Conservation (phyloP, 352 stramenopile species). For the Phytophthora pini region DNA sequence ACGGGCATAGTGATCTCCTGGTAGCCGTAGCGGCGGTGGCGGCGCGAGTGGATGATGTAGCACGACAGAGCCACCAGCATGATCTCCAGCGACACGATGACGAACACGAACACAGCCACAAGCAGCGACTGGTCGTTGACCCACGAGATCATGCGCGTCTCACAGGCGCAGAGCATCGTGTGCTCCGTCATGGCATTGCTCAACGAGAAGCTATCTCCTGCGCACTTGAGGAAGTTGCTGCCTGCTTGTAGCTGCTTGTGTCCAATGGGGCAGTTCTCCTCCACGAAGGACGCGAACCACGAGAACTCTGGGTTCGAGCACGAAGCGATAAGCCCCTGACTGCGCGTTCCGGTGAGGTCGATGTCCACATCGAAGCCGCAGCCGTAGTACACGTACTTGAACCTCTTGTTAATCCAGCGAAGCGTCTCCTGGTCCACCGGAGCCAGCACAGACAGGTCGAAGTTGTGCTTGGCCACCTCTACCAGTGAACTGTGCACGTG, state of each 20-base stretch:
- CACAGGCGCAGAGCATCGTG: slow-evolving; percentile 84
- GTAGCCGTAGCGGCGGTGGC: slow-evolving; percentile 70
- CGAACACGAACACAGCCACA: slow-evolving; percentile 80
- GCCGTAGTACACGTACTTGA: slow-evolving; percentile 77
- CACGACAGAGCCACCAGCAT: slow-evolving; percentile 79
- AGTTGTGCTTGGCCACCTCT: slow-evolving; percentile 69
- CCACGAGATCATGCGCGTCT: slow-evolving; percentile 81
- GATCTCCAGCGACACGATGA: slow-evolving; percentile 84
- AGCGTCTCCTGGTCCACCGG: slow-evolving; percentile 68
- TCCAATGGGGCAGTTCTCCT: slow-evolving; percentile 75
- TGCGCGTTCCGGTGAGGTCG: slow-evolving; percentile 46
- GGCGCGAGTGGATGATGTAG: slow-evolving; percentile 85
- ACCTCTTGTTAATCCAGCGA: slow-evolving; percentile 79
- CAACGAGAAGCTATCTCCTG: slow-evolving; percentile 65
- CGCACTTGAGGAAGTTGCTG: slow-evolving; percentile 78
- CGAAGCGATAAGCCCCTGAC: slow-evolving; percentile 50
- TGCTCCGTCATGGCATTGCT: slow-evolving; percentile 75
- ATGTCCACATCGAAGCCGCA: slow-evolving; percentile 77
- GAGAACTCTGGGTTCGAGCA: slow-evolving; percentile 65
- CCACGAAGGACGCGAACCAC: slow-evolving; percentile 81
- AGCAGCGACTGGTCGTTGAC: slow-evolving; percentile 82
- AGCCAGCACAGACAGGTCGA: slow-evolving; percentile 67
- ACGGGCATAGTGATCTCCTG: slow-evolving; percentile 89
- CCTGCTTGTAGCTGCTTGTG: slow-evolving; percentile 52
- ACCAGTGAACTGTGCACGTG: slow-evolving; percentile 81